A percentile compares a stretch with the other conserved stretches of the same genome.
Conservation (phyloP, 805 yeast species). For the Metschnikowia shivogae region DNA sequence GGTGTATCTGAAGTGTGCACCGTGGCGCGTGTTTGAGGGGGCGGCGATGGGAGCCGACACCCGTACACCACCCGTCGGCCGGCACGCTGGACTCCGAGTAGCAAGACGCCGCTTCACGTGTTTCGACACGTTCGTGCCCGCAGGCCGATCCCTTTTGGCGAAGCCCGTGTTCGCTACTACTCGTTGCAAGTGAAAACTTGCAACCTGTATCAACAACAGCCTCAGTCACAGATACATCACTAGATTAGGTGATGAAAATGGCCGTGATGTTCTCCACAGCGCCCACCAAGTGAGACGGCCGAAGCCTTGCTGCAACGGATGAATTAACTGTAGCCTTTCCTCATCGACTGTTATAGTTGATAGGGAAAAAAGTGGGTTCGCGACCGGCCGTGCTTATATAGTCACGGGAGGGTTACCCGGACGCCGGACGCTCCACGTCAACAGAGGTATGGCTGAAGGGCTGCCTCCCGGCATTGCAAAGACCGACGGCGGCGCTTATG, state of each 20-base stretch:
- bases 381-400: constrained; percentile 5
- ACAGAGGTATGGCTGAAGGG: too few relatives aligned
- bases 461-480: too few relatives aligned
- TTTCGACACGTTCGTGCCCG: too few relatives aligned
- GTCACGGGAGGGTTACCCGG: constrained; percentile 11
- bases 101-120: too few relatives aligned
- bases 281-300: constrained; percentile 34
- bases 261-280: constrained; percentile 53
- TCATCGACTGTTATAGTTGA: constrained; percentile 62
- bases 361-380: constrained; percentile 23
- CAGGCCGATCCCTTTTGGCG: too few relatives aligned
- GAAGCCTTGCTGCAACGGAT: constrained; percentile 35
- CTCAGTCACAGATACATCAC: constrained; percentile 40
- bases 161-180: too few relatives aligned
- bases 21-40: background rate
- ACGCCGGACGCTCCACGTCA: background rate
- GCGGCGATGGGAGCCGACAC: background rate
- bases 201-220: constrained; percentile 24
- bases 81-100: too few relatives aligned
- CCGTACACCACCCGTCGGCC: constrained; percentile 1
- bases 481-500: too few relatives aligned
- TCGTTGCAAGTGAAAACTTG: background rate
- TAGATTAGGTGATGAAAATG: constrained; percentile 43
- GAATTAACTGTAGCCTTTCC: constrained; percentile 39
- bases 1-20: background rate